A percentile compares a stretch with the other conserved stretches of the same genome.
Evolutionary conservation across 371 early-diverging fungal genomes (phyloP).

Genomic region (Amoeboaphelidium protococcarum): DNA sequence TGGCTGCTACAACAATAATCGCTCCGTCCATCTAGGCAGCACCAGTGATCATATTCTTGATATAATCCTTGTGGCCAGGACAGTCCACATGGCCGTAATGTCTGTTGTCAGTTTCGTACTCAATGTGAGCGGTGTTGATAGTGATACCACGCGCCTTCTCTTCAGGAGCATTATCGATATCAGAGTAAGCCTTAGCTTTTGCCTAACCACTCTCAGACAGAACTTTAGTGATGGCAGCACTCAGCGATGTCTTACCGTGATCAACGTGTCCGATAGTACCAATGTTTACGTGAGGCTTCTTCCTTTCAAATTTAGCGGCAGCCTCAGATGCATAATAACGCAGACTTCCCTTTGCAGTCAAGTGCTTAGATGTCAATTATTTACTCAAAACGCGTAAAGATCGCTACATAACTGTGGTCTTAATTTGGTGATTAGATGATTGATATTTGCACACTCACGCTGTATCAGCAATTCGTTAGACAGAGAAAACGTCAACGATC

Average conservation of each 20-base stretch:
- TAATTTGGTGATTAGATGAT: too few species aligned
- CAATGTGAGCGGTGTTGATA: slow-evolving; percentile 82
- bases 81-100: slow-evolving; percentile 98
- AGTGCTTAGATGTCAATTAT: too few species aligned
- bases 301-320: too few species aligned
- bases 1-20: slow-evolving; percentile 93
- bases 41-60: slow-evolving; percentile 99
- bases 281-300: too few species aligned
- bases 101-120: slow-evolving; percentile 65
- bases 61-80: slow-evolving; percentile 98
- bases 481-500: too few species aligned
- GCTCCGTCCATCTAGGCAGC: slow-evolving; percentile 95
- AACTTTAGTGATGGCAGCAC: slow-evolving; percentile 94
- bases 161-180: slow-evolving; percentile 94
- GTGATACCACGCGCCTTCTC: slow-evolving; percentile 94
- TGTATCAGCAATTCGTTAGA: too few species aligned
- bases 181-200: slow-evolving; percentile 73
- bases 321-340: too few species aligned
- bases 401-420: too few species aligned
- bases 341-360: too few species aligned
- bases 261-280: too few species aligned
- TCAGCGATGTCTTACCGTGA: slow-evolving; percentile 98
- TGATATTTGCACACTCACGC: too few species aligned
- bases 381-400: too few species aligned
- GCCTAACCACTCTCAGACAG: slow-evolving; percentile 46